These are phyloP conservation scores for Yamadazyma dushanensis DNA, from an alignment of 1,139 yeast genomes.

Conservation along the genomic window DNA sequence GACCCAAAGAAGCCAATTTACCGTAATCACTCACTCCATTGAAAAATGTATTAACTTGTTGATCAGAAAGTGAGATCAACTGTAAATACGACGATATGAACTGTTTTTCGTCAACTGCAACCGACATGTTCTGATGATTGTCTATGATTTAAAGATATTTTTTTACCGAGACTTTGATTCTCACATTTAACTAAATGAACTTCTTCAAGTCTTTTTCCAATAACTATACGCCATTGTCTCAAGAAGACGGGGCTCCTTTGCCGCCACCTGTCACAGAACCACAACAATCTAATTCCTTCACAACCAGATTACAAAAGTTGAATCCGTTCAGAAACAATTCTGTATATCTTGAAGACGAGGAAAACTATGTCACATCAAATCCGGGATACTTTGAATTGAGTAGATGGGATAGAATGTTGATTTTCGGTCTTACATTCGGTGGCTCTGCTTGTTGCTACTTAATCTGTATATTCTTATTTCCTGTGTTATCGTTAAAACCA, in stretches of 20 bases:
- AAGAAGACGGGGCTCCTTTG: constrained; percentile 35
- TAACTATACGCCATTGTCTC: constrained; percentile 31
- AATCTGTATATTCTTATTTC: constrained; percentile 57
- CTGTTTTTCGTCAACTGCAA: constrained; percentile 19
- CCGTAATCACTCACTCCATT: constrained; percentile 33
- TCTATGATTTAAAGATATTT: background rate
- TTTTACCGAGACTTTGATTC: background rate
- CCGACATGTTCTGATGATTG: constrained; percentile 7
- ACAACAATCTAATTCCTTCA: constrained; percentile 22
- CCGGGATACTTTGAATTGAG: constrained; percentile 52
- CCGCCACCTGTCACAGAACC: constrained; percentile 41
- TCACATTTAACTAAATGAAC: constrained; percentile 26
- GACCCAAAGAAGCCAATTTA: constrained; percentile 39
- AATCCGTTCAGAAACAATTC: constrained; percentile 43
- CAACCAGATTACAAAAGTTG: constrained; percentile 31
- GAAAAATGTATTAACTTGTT: constrained; percentile 21
- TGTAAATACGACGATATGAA: constrained; percentile 38
- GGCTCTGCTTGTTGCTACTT: constrained; percentile 56
- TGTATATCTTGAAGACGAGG: constrained; percentile 44
- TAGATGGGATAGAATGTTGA: constrained; percentile 58
- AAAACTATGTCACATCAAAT: constrained; percentile 44
- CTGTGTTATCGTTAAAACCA: constrained; percentile 55
- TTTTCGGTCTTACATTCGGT: constrained; percentile 55
- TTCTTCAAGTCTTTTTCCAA: constrained; percentile 36
- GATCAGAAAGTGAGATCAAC: constrained; percentile 16